These are phyloP conservation scores for Clarireedia homoeocarpa DNA, from an alignment of 2,329 filamentous ascomycete genomes.

Conservation along the genomic window DNA sequence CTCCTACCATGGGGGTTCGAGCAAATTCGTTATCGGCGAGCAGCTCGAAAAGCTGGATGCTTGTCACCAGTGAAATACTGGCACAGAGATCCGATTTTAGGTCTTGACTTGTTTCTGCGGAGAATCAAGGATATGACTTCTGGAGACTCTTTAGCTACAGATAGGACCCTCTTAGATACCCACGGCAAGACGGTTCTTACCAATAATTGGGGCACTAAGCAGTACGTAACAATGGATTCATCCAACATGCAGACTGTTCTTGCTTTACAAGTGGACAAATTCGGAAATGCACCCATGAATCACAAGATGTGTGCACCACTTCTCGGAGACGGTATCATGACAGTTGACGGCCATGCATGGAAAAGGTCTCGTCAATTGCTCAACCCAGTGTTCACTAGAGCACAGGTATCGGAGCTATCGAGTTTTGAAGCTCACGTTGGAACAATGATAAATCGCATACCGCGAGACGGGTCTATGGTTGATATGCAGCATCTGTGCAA, in stretches of 20 bases:
- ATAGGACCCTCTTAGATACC: constrained; percentile 1
- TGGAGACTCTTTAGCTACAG: constrained; percentile 1
- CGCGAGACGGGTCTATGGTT: constrained; percentile 44
- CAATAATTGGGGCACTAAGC: constrained; percentile 3
- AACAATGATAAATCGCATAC: constrained; percentile 50
- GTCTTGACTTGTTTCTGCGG: neutral
- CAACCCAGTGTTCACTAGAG: constrained; percentile 42
- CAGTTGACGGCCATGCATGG: neutral
- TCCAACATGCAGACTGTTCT: neutral
- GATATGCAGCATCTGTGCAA: constrained; percentile 48
- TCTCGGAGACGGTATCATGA: neutral
- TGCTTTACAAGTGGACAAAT: neutral
- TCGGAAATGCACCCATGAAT: neutral
- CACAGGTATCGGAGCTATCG: constrained; percentile 57
- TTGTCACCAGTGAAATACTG: neutral
- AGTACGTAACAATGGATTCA: constrained; percentile 4
- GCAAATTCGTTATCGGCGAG: neutral
- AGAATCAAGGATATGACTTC: neutral
- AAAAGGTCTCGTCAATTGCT: neutral
- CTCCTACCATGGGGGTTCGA: neutral
- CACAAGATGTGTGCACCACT: neutral
- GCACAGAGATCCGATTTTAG: neutral
- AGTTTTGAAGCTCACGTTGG: constrained; percentile 65
- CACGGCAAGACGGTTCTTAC: constrained; percentile 10
- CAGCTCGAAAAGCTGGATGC: neutral